Base-by-base conservation (phyloP, 2,329 filamentous ascomycete genomes). In the Neofusicoccum ribis region DNA sequence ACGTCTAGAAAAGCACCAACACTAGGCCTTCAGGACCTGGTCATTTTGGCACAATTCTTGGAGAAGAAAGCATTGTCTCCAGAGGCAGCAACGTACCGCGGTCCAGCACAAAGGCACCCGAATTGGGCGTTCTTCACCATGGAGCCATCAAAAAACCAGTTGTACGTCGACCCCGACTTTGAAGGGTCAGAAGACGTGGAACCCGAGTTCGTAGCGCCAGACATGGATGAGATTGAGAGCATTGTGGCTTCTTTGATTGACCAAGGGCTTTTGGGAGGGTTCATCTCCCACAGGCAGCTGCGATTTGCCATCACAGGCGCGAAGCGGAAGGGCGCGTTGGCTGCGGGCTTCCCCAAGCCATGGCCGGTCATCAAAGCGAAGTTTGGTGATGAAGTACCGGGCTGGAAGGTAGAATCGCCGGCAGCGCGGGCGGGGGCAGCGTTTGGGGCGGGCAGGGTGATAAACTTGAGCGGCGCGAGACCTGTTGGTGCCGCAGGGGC, bases 261-360 rank as follows among this genome's bases (percentile, higher is more conserved):
- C 58, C 91, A 96, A 76, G 91, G 91, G 0, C 81, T 97, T 27
- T 83, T 97, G 74, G 88, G 89, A 69, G 94, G 93, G 1, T 97
- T 93, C 72, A 85, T 97, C 34, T 91, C 91, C 15, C 92, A 96
- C 72, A 85, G 85, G 31, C 88, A 89, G 72, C 85, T 85, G 49
- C 88, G 91, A 56, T 93, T 97, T 72, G 93, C 92, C 12, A 91
- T 97, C 49, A 87, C 90, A 61, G 93, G 93, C 2, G 88, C 91
- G 27, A 90, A 89, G 67, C 72, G 71, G 63, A 75, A 74, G 27
- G 76, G 81, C 7, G 85, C 89, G 0, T 77, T 91, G 20, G 82
- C 82, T 39, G 90, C 89, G 1, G 91, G 91, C 0, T 97, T 94
- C 81, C 93, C 93, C 1, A 81, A 80, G 49, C 87, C 91, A 0